Base-by-base conservation (phyloP, 2,329 filamentous ascomycete genomes). In the Truncatella angustata region DNA sequence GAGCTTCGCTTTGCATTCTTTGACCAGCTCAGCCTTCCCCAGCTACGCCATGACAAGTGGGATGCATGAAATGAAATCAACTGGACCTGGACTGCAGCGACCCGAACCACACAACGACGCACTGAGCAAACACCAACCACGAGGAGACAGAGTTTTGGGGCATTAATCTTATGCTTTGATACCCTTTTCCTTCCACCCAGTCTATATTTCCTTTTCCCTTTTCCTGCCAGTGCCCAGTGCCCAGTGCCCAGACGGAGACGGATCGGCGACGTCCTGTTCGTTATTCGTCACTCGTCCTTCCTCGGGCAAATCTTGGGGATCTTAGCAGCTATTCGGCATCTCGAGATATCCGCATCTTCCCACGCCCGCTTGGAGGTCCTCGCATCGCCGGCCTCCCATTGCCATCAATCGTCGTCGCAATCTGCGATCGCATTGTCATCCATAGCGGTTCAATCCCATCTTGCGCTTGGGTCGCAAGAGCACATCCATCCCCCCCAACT, bases 21-120 rank as follows among this genome's bases (percentile, higher is more conserved):
- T 46, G 43, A 46, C 43, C 43, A 46, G 43, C 43, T 34, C 26
- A 46, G 43, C 43, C 43, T 46, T 46, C 43, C 21, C n/a, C 43
- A 35, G 40, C 40, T 30, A 23, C 28, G 40, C 40, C 14, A 35
- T 35, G 16, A 14, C 23, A 11, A 24, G 14, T 18, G 18, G 40
- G 40, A 44, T 26, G 40, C 23, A 44, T 24, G 40, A n/a, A 24
- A n/a, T n/a, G n/a, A n/a, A n/a, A n/a, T n/a, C n/a, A n/a, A n/a
- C n/a, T n/a, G n/a, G n/a, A n/a, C n/a, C n/a, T 35, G 9, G n/a
- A n/a, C n/a, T n/a, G n/a, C 24, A 14, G 18, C 24, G 20, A 23
- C 16, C 24, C 40, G 20, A 16, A 46, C 5, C 16, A 34, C 5
- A 6, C 43, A 46, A 32, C 28, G 14, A 32, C 28, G 28, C 28